Evolutionary conservation across 768 basidiomycete species (phyloP).

Genomic region (Crucibulum laeve): DNA sequence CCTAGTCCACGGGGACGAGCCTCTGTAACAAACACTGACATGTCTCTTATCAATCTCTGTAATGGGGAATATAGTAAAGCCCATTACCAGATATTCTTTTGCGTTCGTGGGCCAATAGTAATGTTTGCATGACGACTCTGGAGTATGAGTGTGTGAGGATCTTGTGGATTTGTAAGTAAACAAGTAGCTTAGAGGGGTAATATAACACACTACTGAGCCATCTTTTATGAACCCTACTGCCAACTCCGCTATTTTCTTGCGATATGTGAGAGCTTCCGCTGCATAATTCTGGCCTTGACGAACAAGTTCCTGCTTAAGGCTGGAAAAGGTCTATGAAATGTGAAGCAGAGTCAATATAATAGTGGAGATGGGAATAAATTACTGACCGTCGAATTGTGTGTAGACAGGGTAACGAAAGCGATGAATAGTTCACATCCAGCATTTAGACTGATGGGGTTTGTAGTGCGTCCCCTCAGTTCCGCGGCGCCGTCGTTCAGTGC

Average conservation of each 20-base stretch:
- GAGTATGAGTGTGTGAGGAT: conserved; percentile 98
- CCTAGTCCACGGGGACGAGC: conserved; percentile 86
- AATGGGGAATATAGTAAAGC: conserved; percentile 11
- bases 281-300: conserved; percentile 78
- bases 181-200: conserved; percentile 4
- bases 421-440: conserved; percentile 92
- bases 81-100: conserved; percentile 78
- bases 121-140: conserved; percentile 89
- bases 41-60: background rate
- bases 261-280: conserved; percentile 75
- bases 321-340: conserved; percentile 64
- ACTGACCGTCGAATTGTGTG: conserved; percentile 76
- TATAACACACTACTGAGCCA: conserved; percentile 70
- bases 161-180: conserved; percentile 33
- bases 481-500: conserved; percentile 76
- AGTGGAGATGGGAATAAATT: conserved; percentile 9
- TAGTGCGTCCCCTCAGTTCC: conserved; percentile 52
- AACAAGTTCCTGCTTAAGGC: conserved; percentile 80
- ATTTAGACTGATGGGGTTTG: conserved; percentile 79
- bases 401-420: conserved; percentile 81
- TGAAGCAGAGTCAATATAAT: conserved; percentile 9
- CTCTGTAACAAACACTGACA: conserved; percentile 90
- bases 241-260: conserved; percentile 84
- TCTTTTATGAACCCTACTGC: conserved; percentile 94
- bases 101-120: conserved; percentile 83